Evolutionary conservation across 2,329 filamentous ascomycete species (phyloP).

Genomic region (Talaromyces sp.): DNA sequence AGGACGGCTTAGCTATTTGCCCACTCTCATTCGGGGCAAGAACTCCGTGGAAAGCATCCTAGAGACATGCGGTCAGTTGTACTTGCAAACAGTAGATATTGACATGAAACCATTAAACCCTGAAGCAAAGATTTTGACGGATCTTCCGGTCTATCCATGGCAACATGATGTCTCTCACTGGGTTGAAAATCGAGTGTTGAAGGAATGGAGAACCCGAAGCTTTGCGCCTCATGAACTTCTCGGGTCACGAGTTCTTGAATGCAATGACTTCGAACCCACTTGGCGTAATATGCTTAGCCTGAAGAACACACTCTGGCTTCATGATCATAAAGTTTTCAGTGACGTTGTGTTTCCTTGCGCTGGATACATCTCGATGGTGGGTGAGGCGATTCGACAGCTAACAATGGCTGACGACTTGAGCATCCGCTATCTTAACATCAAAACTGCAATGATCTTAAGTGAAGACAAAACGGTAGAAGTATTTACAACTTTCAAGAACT

Average conservation of each 20-base stretch:
- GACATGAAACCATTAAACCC: not conserved
- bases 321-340: constrained; percentile 17
- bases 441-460: not conserved
- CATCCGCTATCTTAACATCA: constrained; percentile 19
- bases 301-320: not conserved
- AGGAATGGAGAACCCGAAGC: not conserved
- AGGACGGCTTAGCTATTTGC: not conserved
- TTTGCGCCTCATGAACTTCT: not conserved
- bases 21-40: not conserved
- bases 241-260: not conserved
- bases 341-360: not conserved
- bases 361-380: not conserved
- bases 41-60: not conserved
- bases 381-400: not conserved
- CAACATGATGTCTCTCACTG: not conserved
- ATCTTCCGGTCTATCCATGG: not conserved
- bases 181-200: not conserved
- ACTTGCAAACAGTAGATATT: not conserved
- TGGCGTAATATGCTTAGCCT: constrained; percentile 7
- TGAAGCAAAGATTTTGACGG: not conserved
- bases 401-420: constrained; percentile 14
- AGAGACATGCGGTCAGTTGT: not conserved
- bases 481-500: constrained; percentile 1
- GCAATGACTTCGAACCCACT: not conserved
- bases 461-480: not conserved